Evolutionary conservation across 2,329 filamentous ascomycete genomes (phyloP).

Genomic region (Fusarium sp.): DNA sequence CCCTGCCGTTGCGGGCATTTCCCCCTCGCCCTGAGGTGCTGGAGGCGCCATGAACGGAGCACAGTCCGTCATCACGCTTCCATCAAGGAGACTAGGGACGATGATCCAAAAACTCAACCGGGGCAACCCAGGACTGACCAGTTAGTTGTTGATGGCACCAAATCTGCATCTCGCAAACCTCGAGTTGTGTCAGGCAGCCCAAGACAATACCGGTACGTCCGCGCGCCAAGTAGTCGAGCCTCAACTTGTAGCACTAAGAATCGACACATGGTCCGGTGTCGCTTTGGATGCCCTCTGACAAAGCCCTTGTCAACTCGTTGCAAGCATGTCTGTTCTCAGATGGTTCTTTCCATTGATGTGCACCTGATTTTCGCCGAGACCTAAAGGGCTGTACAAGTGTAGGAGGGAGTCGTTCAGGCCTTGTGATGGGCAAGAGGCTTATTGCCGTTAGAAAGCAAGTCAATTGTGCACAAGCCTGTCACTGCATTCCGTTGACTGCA

Average conservation of each 20-base stretch:
- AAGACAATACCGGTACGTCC: conserved; percentile 34
- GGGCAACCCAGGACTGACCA: conserved; percentile 41
- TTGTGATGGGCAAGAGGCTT: conserved; percentile 36
- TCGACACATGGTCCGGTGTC: conserved; percentile 39
- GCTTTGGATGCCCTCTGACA: conserved; percentile 20
- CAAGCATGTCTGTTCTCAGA: conserved; percentile 25
- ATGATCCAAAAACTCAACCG: conserved; percentile 45
- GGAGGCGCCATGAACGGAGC: conserved; percentile 34
- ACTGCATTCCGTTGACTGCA: conserved; percentile 34
- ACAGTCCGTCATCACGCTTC: conserved; percentile 44
- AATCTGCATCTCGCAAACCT: conserved; percentile 41
- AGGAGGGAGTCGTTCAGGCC: conserved; percentile 13
- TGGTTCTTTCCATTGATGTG: conserved; percentile 6
- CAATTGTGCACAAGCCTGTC: conserved; percentile 32
- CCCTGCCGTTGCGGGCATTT: conserved; percentile 37
- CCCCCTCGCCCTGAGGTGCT: conserved; percentile 34
- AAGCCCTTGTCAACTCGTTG: conserved; percentile 24
- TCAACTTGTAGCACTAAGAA: conserved; percentile 36
- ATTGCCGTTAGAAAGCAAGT: conserved; percentile 38
- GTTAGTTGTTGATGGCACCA: conserved; percentile 32
- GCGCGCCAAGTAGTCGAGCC: conserved; percentile 33
- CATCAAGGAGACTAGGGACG: conserved; percentile 34
- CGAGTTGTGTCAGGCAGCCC: conserved; percentile 39
- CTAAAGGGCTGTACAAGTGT: conserved; percentile 13
- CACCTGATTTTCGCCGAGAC: conserved; percentile 37